Evolutionary conservation across 2,329 filamentous ascomycete species (phyloP).

Genomic region (Pestalotiopsis sp.): DNA sequence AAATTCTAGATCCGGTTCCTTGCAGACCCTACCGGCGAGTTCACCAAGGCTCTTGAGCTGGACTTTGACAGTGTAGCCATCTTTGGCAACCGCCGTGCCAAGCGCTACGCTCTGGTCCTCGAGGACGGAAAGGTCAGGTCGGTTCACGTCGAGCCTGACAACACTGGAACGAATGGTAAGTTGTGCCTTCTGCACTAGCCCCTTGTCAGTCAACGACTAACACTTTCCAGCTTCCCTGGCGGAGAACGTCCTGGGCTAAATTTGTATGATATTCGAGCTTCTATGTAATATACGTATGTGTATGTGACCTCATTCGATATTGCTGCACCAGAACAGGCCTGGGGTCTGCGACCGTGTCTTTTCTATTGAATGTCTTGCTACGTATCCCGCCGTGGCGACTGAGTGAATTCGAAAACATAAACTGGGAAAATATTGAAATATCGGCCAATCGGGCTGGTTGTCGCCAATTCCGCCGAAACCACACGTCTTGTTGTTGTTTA

Average conservation of each 20-base stretch:
- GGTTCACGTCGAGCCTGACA: slow-evolving; percentile 84
- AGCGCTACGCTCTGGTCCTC: slow-evolving; percentile 83
- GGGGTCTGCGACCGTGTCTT: no score
- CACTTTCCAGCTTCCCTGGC: slow-evolving; percentile 11
- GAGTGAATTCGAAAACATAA: no score
- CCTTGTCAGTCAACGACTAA: background rate
- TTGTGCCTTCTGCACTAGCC: slow-evolving; percentile 8
- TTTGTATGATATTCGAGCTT: background rate
- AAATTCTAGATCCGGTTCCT: slow-evolving; percentile 77
- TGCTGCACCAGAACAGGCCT: no score
- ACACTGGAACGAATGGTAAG: slow-evolving; percentile 78
- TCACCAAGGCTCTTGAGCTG: slow-evolving; percentile 83
- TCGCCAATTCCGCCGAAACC: no score
- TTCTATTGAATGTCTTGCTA: no score
- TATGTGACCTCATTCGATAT: no score
- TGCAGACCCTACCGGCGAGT: slow-evolving; percentile 76
- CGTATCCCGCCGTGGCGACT: no score
- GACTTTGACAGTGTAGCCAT: slow-evolving; percentile 62
- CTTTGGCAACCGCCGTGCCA: slow-evolving; percentile 82
- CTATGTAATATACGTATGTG: no score
- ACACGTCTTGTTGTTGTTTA: no score
- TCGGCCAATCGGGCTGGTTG: no score
- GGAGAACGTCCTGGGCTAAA: slow-evolving; percentile 16
- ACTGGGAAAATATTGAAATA: no score
- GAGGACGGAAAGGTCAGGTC: slow-evolving; percentile 85